Percentiles rank a stretch among this genome's conserved stretches.
Evolutionary conservation across 306 rosid species (phyloP).

Genomic region (Albizia julibrissin): DNA sequence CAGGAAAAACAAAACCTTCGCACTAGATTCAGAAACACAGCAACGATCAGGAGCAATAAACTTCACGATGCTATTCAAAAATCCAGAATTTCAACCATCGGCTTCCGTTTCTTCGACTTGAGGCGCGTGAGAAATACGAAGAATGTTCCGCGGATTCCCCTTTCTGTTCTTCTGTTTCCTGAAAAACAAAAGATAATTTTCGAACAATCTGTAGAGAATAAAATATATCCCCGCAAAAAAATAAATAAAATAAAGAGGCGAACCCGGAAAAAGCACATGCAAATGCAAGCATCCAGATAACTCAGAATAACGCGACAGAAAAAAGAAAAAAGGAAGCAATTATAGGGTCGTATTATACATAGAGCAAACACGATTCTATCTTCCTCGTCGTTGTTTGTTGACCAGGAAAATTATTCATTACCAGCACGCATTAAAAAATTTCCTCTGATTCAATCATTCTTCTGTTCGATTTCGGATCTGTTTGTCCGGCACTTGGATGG

Average conservation of each 20-base stretch:
- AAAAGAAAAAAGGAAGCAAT: background rate
- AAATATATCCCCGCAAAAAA: background rate
- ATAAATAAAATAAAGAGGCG: background rate
- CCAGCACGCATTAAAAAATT: background rate
- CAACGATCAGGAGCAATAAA: constrained; percentile 6
- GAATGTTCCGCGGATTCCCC: constrained; percentile 35
- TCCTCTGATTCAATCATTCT: constrained; percentile 18
- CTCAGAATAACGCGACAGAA: background rate
- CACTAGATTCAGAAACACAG: constrained; percentile 27
- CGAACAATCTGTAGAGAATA: constrained; percentile 6
- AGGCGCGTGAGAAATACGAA: constrained; percentile 5
- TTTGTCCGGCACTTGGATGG: constrained; percentile 16
- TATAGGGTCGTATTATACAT: constrained; percentile 8
- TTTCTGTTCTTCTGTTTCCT: background rate
- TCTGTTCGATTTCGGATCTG: constrained; percentile 8
- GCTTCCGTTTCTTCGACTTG: constrained; percentile 18
- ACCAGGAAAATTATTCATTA: constrained; percentile 21
- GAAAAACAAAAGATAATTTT: constrained; percentile 19
- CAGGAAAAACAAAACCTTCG: constrained; percentile 19
- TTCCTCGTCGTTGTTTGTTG: constrained; percentile 45
- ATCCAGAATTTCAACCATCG: constrained; percentile 24
- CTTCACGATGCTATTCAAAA: constrained; percentile 22
- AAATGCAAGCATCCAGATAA: constrained; percentile 19
- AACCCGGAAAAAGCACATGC: constrained; percentile 22
- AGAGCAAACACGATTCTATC: constrained; percentile 42